Evolutionary conservation across 73 alveolate species (phyloP).

Genomic region (Paramecium tetraurelia): DNA sequence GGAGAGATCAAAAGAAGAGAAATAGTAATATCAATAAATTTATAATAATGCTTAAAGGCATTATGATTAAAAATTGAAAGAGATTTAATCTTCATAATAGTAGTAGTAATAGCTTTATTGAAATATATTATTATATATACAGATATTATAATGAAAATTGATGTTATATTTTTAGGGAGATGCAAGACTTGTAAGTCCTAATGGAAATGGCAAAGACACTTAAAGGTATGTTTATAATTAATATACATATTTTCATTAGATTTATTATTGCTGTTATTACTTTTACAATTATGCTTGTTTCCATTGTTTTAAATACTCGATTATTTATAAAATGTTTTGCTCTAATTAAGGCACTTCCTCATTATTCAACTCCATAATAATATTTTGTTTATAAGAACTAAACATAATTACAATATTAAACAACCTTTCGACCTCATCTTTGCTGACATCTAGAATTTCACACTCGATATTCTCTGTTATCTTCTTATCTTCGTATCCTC

Average conservation of each 20-base stretch:
- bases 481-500: slow-evolving; percentile 94
- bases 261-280: neutral
- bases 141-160: neutral
- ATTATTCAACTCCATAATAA: slow-evolving; percentile 81
- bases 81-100: neutral
- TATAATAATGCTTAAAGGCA: slow-evolving; percentile 47
- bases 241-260: neutral
- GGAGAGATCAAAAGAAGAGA: slow-evolving; percentile 45
- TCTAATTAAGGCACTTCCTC: slow-evolving; percentile 88
- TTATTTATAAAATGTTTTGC: slow-evolving; percentile 67
- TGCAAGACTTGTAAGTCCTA: neutral
- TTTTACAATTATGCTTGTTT: neutral
- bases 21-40: slow-evolving; percentile 35
- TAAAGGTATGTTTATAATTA: neutral
- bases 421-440: slow-evolving; percentile 88
- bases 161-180: neutral
- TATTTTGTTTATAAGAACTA: slow-evolving; percentile 76
- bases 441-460: slow-evolving; percentile 94
- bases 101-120: neutral
- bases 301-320: slow-evolving; percentile 55
- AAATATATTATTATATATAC: neutral
- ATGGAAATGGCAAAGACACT: neutral
- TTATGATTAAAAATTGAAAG: slow-evolving; percentile 43
- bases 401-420: neutral
- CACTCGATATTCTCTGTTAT: slow-evolving; percentile 97